Conservation (phyloP, 768 basidiomycete genomes). For the Mycena olivaceomarginata region DNA sequence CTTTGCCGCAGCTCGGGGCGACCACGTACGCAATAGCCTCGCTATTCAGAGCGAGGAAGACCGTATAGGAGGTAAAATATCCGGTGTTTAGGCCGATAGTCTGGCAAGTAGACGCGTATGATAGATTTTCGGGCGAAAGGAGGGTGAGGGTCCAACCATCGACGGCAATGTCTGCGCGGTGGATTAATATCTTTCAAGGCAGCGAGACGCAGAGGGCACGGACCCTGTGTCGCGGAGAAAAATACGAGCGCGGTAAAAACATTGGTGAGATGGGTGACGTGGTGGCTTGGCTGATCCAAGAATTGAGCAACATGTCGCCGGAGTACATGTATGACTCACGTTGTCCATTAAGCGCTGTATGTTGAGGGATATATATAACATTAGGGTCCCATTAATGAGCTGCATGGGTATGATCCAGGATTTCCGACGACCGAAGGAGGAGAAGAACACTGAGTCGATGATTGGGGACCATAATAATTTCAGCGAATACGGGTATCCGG, state of each 20-base stretch:
- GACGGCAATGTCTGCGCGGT: slow-evolving; percentile 90
- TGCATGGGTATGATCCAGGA: slow-evolving; percentile 99
- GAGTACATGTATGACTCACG: slow-evolving; percentile 62
- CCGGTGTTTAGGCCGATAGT: slow-evolving; percentile 98
- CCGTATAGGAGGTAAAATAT: slow-evolving; percentile 96
- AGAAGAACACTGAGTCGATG: slow-evolving; percentile 92
- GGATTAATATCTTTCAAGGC: slow-evolving; percentile 19
- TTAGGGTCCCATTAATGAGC: slow-evolving; percentile 87
- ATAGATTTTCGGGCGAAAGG: slow-evolving; percentile 94
- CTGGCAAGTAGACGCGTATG: slow-evolving; percentile 98
- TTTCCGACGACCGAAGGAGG: slow-evolving; percentile 93
- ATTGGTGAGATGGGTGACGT: slow-evolving; percentile 85
- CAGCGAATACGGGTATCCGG: slow-evolving; percentile 96
- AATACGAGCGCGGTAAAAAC: slow-evolving; percentile 94
- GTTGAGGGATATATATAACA: slow-evolving; percentile 86
- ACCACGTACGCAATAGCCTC: slow-evolving; percentile 87
- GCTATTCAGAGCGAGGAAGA: slow-evolving; percentile 97
- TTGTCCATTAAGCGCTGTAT: slow-evolving; percentile 86
- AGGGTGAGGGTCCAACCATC: slow-evolving; percentile 93
- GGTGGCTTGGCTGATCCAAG: slow-evolving; percentile 80
- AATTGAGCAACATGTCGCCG: slow-evolving; percentile 30
- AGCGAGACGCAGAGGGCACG: slow-evolving; percentile 39
- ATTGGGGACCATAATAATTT: slow-evolving; percentile 98
- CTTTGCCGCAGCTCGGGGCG: not conserved
- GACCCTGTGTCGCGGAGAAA: slow-evolving; percentile 98